Evolutionary conservation across 306 rosid species (phyloP), one percentile per base, ranked within the genome.

Genomic region (Prunus persica): DNA sequence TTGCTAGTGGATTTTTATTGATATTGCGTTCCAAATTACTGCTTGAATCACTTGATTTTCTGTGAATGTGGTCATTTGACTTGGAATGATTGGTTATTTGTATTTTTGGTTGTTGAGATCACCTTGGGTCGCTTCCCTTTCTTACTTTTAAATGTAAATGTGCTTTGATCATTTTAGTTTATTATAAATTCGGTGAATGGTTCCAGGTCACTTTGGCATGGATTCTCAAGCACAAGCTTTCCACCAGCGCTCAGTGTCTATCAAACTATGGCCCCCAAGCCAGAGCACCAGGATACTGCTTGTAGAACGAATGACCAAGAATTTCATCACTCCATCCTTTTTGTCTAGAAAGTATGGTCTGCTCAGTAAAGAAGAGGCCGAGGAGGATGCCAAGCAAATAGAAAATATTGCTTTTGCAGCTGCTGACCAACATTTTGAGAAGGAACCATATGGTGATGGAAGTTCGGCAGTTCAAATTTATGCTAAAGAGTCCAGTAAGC

Each of bases 181-280:
- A 9, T 72, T 58, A 34, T 51, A 28, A 58, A 24, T 24, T 58
- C 18, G 13, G 13, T 11, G 32, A 5, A 3, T 86, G 74, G 55
- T 84, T 82, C 25, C 85, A 89, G 95, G 80, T 71, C 60, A 61
- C 38, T 71, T 74, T 77, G 81, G 24, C 54, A 93, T 93, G 98
- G 98, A 91, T 77, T 86, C 90, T 55, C 6, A 78, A 2, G 65
- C 69, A 7, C 84, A 79, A 76, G 8, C 81, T 8, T 83, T 84
- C 84, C 92, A 84, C 68, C 88, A 73, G 11, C 93, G 89, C 51
- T n/a, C 86, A 5, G 80, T 84, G 65, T 68, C 88, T 7, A 89
- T 93, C 80, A 93, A 91, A 77, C 84, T 93, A 66, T 93, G 96
- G 98, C 96, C 98, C 14, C 93, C 95, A 24, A 91, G 93, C 83